Percentiles rank a stretch among this genome's conserved stretches.
Conservation (phyloP, 192 early-diverging fungal species). For the Umbelopsis isabellina region DNA sequence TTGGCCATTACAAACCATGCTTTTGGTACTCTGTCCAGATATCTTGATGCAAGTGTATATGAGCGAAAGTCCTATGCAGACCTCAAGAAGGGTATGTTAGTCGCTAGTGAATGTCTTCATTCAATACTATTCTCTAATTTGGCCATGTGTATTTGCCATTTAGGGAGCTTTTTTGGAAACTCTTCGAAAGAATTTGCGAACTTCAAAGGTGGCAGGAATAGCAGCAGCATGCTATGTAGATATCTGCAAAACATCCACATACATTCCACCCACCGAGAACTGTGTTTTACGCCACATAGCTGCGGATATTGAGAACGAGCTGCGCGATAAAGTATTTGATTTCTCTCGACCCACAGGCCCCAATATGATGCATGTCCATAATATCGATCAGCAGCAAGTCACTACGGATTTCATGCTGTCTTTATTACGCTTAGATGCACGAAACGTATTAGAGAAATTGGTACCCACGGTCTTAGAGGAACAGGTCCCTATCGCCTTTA, state of each 20-base stretch:
- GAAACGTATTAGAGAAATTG: conserved; percentile 66
- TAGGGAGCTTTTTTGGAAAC: conserved; percentile 57
- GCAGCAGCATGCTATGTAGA: conserved; percentile 73
- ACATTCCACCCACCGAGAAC: conserved; percentile 59
- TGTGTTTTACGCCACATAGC: conserved; percentile 62
- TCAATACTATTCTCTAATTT: neutral
- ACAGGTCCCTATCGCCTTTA: conserved; percentile 68
- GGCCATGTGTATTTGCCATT: neutral
- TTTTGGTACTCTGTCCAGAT: conserved; percentile 87
- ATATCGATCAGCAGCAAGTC: conserved; percentile 68
- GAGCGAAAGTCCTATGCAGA: conserved; percentile 34
- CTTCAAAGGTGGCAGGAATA: conserved; percentile 58
- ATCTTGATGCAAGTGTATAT: conserved; percentile 65
- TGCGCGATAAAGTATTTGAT: conserved; percentile 52
- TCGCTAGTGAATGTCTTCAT: neutral
- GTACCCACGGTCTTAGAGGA: conserved; percentile 70
- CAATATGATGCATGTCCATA: conserved; percentile 29
- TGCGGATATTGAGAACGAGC: conserved; percentile 68
- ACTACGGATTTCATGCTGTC: conserved; percentile 70
- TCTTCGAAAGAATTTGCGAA: conserved; percentile 54
- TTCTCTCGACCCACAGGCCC: neutral
- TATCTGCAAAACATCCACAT: conserved; percentile 69
- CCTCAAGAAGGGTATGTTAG: neutral
- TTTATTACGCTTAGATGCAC: conserved; percentile 71
- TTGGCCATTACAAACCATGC: conserved; percentile 86